Evolutionary conservation across 768 basidiomycete genomes (phyloP).

Genomic region (Trametes gibbosa): DNA sequence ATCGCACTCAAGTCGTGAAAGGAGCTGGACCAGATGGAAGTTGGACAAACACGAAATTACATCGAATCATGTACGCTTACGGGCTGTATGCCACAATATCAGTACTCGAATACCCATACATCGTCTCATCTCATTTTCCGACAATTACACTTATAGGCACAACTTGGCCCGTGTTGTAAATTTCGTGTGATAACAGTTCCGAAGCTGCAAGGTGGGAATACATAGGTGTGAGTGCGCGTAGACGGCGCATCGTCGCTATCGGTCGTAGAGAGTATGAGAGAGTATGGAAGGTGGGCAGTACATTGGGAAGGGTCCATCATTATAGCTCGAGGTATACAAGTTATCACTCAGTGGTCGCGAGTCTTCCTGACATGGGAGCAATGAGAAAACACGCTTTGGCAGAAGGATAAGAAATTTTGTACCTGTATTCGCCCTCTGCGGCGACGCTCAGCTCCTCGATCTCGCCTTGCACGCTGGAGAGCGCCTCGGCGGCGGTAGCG

Average conservation of each 20-base stretch:
- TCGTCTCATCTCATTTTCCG: no score
- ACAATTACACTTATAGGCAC: no score
- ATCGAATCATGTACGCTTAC: no score
- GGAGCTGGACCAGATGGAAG: no score
- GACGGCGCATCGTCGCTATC: background rate
- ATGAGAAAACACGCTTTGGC: background rate
- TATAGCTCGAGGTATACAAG: background rate
- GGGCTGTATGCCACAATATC: no score
- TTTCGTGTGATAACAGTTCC: background rate
- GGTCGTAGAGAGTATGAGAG: background rate
- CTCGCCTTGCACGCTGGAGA: conserved; percentile 82
- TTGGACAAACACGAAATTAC: no score
- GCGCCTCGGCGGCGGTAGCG: conserved; percentile 73
- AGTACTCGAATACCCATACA: no score
- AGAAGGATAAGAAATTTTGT: background rate
- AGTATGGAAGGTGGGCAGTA: background rate
- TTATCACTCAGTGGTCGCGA: conserved; percentile 71
- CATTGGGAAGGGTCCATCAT: background rate
- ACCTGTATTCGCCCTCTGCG: conserved; percentile 96
- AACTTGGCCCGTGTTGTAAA: no score
- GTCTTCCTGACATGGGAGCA: conserved; percentile 61
- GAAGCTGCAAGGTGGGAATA: background rate
- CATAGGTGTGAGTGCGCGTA: background rate
- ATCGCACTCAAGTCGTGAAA: background rate
- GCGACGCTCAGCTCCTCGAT: conserved; percentile 91